phyloP scores from a whole-genome alignment of 2,329 filamentous ascomycete species.

The Phoma sp. region DNA sequence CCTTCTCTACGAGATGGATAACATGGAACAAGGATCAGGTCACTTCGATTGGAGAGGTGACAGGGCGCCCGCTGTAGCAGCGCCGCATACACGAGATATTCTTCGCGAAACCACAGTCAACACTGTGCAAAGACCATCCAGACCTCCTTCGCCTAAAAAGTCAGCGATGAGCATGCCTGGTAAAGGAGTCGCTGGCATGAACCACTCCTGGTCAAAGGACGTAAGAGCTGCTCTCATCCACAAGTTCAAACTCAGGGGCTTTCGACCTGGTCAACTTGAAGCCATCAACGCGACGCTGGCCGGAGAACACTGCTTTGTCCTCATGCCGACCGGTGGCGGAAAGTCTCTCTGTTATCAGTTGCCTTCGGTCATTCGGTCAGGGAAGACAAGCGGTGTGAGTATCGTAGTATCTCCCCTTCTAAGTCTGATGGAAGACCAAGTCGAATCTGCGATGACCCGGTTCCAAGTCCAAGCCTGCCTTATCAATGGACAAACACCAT shows the following conservation, averaged over 20 bases:
- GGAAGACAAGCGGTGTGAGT: constrained; percentile 84
- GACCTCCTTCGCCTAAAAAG: constrained; percentile 39
- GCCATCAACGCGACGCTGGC: constrained; percentile 92
- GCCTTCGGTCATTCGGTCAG: constrained; percentile 81
- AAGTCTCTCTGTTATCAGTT: constrained; percentile 98
- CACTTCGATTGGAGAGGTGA: constrained; percentile 42
- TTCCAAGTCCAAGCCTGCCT: constrained; percentile 80
- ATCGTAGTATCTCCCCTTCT: constrained; percentile 94
- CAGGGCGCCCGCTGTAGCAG: constrained; percentile 21
- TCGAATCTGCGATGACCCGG: constrained; percentile 74
- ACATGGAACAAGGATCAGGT: constrained; percentile 48
- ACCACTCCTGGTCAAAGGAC: constrained; percentile 79
- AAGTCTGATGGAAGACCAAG: constrained; percentile 97
- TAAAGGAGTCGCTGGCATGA: constrained; percentile 52
- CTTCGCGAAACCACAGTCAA: constrained; percentile 45
- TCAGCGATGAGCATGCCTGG: constrained; percentile 32
- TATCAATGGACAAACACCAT: constrained; percentile 78
- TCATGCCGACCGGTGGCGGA: constrained; percentile 97
- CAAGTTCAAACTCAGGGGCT: constrained; percentile 83
- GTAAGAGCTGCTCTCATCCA: constrained; percentile 82
- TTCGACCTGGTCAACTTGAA: constrained; percentile 90
- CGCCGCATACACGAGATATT: constrained; percentile 26
- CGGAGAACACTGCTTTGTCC: constrained; percentile 89
- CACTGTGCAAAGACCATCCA: constrained; percentile 22
- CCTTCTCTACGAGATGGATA: constrained; percentile 51